Evolutionary conservation across 2,329 filamentous ascomycete genomes (phyloP).

Genomic region (Biscogniauxia marginata): DNA sequence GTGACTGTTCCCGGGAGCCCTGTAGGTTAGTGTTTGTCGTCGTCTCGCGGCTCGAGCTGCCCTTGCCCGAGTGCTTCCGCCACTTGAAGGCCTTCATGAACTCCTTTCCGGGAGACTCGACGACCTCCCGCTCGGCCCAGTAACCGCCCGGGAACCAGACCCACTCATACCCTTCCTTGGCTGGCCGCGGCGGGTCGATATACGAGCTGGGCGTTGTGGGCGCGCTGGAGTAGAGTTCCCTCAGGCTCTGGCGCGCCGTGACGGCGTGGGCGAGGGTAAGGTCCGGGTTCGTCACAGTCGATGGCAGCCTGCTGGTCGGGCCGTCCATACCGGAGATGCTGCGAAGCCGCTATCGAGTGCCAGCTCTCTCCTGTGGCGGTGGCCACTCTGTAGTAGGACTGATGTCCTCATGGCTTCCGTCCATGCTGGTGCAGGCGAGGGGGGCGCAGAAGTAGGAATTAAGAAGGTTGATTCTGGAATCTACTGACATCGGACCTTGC

Average conservation of each 20-base stretch:
- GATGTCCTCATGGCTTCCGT: conserved; percentile 13
- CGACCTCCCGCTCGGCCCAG: conserved; percentile 58
- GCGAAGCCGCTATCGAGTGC: conserved; percentile 24
- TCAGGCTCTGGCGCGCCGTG: conserved; percentile 11
- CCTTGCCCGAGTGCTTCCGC: conserved; percentile 36
- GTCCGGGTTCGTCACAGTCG: conserved; percentile 14
- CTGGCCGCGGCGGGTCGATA: conserved; percentile 55
- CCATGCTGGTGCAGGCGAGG: conserved; percentile 13
- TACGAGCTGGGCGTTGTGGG: conserved; percentile 18
- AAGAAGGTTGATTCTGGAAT: conserved; percentile 1
- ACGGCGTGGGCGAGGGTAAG: background rate
- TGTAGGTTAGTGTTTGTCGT: conserved; percentile 4
- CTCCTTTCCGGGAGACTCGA: conserved; percentile 28
- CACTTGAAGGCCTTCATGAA: conserved; percentile 41
- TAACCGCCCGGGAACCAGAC: conserved; percentile 63
- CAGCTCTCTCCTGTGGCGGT: conserved; percentile 12
- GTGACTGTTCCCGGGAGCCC: conserved; percentile 15
- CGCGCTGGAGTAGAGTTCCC: conserved; percentile 14
- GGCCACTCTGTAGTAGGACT: conserved; percentile 21
- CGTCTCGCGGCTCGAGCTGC: conserved; percentile 20
- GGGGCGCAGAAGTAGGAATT: background rate
- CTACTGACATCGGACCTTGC: background rate
- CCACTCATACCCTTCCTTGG: conserved; percentile 57
- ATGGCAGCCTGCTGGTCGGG: conserved; percentile 23
- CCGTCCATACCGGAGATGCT: conserved; percentile 31